Evolutionary conservation across 371 early-diverging fungal species (phyloP).

Genomic region (Capillidium rhysosporum): DNA sequence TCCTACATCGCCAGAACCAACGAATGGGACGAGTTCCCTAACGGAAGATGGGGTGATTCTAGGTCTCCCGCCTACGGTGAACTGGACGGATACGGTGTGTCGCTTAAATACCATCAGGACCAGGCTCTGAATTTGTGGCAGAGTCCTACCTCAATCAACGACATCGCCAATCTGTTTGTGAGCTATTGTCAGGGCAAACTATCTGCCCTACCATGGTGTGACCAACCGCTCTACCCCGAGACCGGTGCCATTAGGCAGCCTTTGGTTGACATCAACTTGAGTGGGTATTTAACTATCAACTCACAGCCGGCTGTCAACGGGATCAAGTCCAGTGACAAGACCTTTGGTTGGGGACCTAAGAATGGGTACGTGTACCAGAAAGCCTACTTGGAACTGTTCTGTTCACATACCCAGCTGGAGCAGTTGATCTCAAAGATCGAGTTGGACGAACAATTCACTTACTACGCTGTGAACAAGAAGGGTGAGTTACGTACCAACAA

Average conservation of each 20-base stretch:
- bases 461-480: constrained; percentile 72
- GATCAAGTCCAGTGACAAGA: constrained; percentile 48
- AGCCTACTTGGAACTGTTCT: constrained; percentile 91
- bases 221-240: constrained; percentile 63
- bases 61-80: constrained; percentile 91
- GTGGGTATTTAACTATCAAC: constrained; percentile 87
- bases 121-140: constrained; percentile 63
- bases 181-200: constrained; percentile 61
- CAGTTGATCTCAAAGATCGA: constrained; percentile 42
- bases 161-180: constrained; percentile 55
- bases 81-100: constrained; percentile 72
- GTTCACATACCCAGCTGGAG: constrained; percentile 46
- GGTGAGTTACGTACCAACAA: constrained; percentile 79
- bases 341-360: constrained; percentile 92
- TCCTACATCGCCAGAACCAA: constrained; percentile 86
- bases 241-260: constrained; percentile 47
- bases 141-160: constrained; percentile 34
- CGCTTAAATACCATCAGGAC: constrained; percentile 39
- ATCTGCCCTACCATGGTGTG: constrained; percentile 80
- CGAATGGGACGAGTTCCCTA: constrained; percentile 95
- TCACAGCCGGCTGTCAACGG: constrained; percentile 93
- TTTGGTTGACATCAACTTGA: constrained; percentile 48
- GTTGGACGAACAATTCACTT: constrained; percentile 46
- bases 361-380: constrained; percentile 94
- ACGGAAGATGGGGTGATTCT: constrained; percentile 96